These are phyloP conservation scores for Aspergillus spinulosporus DNA, from an alignment of 2,329 filamentous ascomycete species.

Conservation along the genomic window DNA sequence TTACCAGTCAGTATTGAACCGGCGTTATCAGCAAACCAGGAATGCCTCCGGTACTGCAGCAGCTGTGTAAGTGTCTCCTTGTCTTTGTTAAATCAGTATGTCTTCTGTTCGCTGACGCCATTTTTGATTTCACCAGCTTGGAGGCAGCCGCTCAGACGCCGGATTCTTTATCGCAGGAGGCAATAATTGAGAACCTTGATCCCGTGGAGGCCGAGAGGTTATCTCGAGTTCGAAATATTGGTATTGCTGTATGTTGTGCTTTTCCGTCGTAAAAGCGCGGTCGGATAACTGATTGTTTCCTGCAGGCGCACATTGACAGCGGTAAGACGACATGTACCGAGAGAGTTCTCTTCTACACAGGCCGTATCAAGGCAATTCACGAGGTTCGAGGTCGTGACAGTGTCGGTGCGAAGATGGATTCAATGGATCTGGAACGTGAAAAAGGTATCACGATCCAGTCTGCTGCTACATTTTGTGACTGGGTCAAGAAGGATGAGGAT, in stretches of 20 bases:
- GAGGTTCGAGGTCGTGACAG: slow-evolving; percentile 88
- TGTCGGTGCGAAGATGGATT: slow-evolving; percentile 99
- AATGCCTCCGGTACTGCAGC: slow-evolving; percentile 46
- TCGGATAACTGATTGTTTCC: slow-evolving; percentile 3
- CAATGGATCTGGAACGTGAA: slow-evolving; percentile 97
- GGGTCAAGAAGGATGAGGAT: slow-evolving; percentile 76
- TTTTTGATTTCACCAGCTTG: slow-evolving; percentile 36
- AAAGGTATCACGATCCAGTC: slow-evolving; percentile 99
- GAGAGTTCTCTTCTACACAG: slow-evolving; percentile 96
- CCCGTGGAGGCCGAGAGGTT: slow-evolving; percentile 76
- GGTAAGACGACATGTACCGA: slow-evolving; percentile 97
- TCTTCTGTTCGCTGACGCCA: slow-evolving; percentile 4
- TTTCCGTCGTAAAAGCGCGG: background rate
- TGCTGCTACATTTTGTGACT: slow-evolving; percentile 96
- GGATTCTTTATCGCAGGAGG: slow-evolving; percentile 58
- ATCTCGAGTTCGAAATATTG: slow-evolving; percentile 87
- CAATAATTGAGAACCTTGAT: slow-evolving; percentile 76
- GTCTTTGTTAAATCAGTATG: background rate
- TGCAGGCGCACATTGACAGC: slow-evolving; percentile 91
- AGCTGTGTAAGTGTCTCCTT: slow-evolving; percentile 41
- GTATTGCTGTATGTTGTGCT: slow-evolving; percentile 72
- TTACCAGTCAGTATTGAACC: slow-evolving; percentile 40
- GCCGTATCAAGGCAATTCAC: slow-evolving; percentile 94
- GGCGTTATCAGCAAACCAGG: slow-evolving; percentile 45
- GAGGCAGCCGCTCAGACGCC: slow-evolving; percentile 61